Conservation (phyloP, 371 early-diverging fungal genomes). For the Phascolomyces articulosus region DNA sequence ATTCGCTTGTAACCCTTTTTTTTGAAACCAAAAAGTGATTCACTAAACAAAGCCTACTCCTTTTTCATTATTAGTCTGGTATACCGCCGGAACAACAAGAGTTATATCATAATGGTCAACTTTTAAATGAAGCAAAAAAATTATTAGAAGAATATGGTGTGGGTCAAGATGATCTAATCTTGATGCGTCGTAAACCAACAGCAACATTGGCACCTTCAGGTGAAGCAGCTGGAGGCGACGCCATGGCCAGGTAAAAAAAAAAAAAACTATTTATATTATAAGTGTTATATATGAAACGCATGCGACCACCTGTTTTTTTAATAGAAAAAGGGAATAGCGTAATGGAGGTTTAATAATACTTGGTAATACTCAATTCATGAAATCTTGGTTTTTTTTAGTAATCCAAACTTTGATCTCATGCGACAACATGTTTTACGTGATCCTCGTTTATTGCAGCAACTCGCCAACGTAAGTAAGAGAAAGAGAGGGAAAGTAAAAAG, state of each 20-base stretch:
- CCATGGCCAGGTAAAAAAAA: slow-evolving; percentile 2
- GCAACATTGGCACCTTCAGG: background rate
- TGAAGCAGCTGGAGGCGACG: background rate
- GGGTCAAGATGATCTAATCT: slow-evolving; percentile 74
- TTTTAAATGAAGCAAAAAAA: slow-evolving; percentile 61
- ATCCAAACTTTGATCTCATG: slow-evolving; percentile 67
- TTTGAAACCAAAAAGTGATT: no score
- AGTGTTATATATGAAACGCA: no score
- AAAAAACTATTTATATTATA: no score
- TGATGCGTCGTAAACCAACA: slow-evolving; percentile 48
- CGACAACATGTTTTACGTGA: slow-evolving; percentile 77
- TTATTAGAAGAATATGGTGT: slow-evolving; percentile 72
- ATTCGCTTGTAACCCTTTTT: background rate
- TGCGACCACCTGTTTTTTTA: no score
- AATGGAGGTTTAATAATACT: no score
- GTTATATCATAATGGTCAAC: slow-evolving; percentile 60
- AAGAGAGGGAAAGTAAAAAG: background rate
- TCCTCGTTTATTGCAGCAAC: slow-evolving; percentile 65
- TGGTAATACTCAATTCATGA: no score
- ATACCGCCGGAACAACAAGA: slow-evolving; percentile 58
- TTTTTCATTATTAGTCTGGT: slow-evolving; percentile 42
- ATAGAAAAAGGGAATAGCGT: no score
- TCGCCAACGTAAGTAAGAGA: slow-evolving; percentile 52
- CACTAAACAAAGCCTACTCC: no score
- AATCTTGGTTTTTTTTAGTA: slow-evolving; percentile 3